phyloP scores from a whole-genome alignment of 768 basidiomycete genomes.

The Porpolomopsis calyptriformis region DNA sequence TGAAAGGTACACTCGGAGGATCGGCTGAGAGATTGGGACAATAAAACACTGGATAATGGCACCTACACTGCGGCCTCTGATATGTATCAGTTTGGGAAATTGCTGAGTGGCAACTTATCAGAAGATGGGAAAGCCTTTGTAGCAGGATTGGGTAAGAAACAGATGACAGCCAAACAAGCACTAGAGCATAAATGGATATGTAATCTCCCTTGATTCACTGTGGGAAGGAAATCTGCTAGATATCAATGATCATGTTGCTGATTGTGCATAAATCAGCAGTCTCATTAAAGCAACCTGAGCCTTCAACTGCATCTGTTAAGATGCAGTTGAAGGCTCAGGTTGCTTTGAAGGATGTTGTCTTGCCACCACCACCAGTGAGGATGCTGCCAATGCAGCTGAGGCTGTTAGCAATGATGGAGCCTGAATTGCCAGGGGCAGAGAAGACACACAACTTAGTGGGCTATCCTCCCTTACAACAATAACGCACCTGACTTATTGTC shows the following conservation, averaged over 20 bases:
- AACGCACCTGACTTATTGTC: constrained; percentile 11
- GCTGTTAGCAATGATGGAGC: constrained; percentile 19
- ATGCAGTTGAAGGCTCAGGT: constrained; percentile 23
- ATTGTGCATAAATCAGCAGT: too few species aligned
- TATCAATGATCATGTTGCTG: too few species aligned
- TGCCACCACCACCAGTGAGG: constrained; percentile 21
- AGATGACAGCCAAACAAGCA: constrained; percentile 1
- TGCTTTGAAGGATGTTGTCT: constrained; percentile 16
- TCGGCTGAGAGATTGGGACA: constrained; percentile 5
- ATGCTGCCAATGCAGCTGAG: constrained; percentile 21
- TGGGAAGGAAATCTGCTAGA: too few species aligned
- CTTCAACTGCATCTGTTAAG: constrained; percentile 23
- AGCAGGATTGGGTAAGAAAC: neutral
- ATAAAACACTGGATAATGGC: constrained; percentile 2
- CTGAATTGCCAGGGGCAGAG: constrained; percentile 24
- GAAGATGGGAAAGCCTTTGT: constrained; percentile 1
- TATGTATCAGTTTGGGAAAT: constrained; percentile 7
- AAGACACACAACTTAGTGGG: too few species aligned
- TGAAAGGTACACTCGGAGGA: neutral
- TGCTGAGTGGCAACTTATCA: neutral
- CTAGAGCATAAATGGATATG: constrained; percentile 4
- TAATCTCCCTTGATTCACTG: neutral
- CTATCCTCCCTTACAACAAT: too few species aligned
- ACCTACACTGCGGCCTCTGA: constrained; percentile 4
- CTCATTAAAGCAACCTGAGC: constrained; percentile 22